Evolutionary conservation across 2,329 filamentous ascomycete species (phyloP).

Genomic region (Acephala macrosclerotiorum): DNA sequence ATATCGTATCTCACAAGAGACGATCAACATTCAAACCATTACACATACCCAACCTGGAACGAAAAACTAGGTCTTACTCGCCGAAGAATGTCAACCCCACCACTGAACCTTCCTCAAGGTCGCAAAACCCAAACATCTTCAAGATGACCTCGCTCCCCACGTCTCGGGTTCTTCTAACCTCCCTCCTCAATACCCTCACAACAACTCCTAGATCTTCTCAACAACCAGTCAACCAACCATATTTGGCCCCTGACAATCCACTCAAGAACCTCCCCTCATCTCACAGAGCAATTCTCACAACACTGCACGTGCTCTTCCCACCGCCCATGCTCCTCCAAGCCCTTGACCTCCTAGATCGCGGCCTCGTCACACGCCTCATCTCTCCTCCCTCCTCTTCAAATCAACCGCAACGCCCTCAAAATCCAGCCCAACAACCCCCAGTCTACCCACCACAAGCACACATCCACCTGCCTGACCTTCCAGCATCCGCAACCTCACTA

Average conservation of each 20-base stretch:
- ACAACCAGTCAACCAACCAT: constrained; percentile 13
- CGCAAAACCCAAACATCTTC: background rate
- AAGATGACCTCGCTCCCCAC: constrained; percentile 35
- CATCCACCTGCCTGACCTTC: constrained; percentile 17
- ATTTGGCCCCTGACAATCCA: constrained; percentile 27
- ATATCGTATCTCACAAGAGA: background rate
- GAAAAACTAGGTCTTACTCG: no score
- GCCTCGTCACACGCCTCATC: constrained; percentile 68
- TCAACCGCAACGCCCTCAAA: no score
- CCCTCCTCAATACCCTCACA: constrained; percentile 39
- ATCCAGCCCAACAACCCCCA: no score
- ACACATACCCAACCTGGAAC: no score
- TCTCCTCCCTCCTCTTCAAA: background rate
- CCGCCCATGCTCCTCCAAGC: constrained; percentile 77
- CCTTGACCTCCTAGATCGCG: constrained; percentile 84
- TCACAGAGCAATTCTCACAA: constrained; percentile 55
- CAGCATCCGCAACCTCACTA: background rate
- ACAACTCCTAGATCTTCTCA: constrained; percentile 5
- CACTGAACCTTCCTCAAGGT: background rate
- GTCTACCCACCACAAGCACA: constrained; percentile 28
- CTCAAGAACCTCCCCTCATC: constrained; percentile 32
- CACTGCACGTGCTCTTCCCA: constrained; percentile 82
- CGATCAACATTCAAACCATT: background rate
- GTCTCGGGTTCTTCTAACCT: constrained; percentile 40
- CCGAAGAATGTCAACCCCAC: background rate